Conservation (phyloP, 2,329 filamentous ascomycete genomes). For the Alternaria conjuncta region DNA sequence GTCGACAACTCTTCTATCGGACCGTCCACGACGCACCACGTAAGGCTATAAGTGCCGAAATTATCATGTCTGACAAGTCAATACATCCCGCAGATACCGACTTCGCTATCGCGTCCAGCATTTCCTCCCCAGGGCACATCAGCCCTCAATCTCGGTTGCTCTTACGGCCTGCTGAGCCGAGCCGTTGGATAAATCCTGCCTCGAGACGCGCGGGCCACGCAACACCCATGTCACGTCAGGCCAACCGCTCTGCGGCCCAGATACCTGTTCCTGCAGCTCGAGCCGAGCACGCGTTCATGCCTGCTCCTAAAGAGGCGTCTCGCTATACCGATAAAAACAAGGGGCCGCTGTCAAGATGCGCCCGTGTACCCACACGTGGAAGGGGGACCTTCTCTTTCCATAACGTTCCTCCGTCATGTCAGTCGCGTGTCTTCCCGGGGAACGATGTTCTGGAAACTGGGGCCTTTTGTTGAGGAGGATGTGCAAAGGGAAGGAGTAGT, state of each 20-base stretch:
- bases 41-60: background rate
- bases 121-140: background rate
- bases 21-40: background rate
- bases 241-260: constrained; percentile 4
- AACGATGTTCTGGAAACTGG: constrained; percentile 12
- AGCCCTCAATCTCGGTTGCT: constrained; percentile 8
- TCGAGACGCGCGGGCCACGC: background rate
- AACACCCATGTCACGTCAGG: background rate
- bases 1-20: background rate
- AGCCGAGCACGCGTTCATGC: constrained; percentile 7
- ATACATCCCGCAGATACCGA: background rate
- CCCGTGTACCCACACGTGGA: background rate
- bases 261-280: constrained; percentile 10
- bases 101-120: background rate
- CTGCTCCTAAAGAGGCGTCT: background rate
- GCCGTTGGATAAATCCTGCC: constrained; percentile 5
- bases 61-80: background rate
- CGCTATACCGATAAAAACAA: background rate
- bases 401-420: constrained; percentile 2
- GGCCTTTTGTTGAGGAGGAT: constrained; percentile 7
- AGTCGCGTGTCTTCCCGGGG: constrained; percentile 10
- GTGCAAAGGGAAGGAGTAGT: background rate
- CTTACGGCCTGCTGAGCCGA: background rate
- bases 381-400: constrained; percentile 10
- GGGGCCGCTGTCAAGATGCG: background rate